These are phyloP conservation scores for Panaeolus cyanescens DNA, from an alignment of 768 basidiomycete species.

Conservation along the genomic window DNA sequence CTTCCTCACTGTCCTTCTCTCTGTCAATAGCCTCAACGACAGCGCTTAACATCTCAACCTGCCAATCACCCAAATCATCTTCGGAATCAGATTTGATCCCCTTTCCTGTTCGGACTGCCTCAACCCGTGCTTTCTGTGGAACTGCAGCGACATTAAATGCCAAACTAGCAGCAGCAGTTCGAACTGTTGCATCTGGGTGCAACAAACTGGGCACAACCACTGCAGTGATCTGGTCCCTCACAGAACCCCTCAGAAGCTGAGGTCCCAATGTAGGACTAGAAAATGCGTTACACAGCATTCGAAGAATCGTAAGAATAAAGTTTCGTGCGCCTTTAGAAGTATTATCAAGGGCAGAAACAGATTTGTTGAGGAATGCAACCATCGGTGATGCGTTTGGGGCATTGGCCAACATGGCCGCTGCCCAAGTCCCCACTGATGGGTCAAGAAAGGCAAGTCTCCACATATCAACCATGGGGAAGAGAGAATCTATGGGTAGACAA, in stretches of 20 bases:
- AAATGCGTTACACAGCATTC: conserved; percentile 71
- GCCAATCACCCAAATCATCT: conserved; percentile 77
- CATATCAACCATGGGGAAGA: conserved; percentile 84
- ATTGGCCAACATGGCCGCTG: conserved; percentile 31
- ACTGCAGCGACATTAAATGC: conserved; percentile 74
- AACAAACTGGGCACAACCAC: conserved; percentile 70
- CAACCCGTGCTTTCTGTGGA: conserved; percentile 64
- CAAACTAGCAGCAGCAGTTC: conserved; percentile 81
- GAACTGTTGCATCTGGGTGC: conserved; percentile 65
- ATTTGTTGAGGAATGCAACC: conserved; percentile 46
- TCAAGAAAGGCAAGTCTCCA: conserved; percentile 81
- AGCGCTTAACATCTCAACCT: conserved; percentile 81
- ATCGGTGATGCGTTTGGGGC: conserved; percentile 39
- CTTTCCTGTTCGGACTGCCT: conserved; percentile 26
- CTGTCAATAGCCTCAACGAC: conserved; percentile 76
- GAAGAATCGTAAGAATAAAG: conserved; percentile 64
- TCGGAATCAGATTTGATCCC: conserved; percentile 34
- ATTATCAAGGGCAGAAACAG: conserved; percentile 32
- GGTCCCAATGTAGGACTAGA: conserved; percentile 48
- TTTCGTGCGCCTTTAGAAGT: conserved; percentile 43
- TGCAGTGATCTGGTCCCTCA: conserved; percentile 41
- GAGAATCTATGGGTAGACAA: conserved; percentile 50
- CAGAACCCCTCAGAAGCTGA: conserved; percentile 30
- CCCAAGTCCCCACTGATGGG: conserved; percentile 54
- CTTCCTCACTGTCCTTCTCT: conserved; percentile 77